Evolutionary conservation across 2,329 filamentous ascomycete genomes (phyloP).

Genomic region (Pyrenochaeta sp.): DNA sequence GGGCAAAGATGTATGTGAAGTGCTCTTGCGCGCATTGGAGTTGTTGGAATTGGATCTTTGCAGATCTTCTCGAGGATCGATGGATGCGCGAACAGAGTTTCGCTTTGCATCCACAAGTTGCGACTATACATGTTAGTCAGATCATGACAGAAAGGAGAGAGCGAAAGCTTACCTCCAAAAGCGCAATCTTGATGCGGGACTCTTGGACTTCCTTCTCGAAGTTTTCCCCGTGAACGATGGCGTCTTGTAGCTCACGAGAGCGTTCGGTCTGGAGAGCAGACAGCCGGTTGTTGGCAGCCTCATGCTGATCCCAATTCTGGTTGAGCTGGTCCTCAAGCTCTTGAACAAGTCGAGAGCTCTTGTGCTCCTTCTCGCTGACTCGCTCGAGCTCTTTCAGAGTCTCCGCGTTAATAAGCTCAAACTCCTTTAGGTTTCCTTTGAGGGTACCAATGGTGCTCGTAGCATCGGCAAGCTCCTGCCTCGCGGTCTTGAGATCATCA

Average conservation of each 20-base stretch:
- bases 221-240: slow-evolving; percentile 52
- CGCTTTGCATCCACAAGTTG: slow-evolving; percentile 68
- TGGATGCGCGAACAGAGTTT: slow-evolving; percentile 56
- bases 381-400: slow-evolving; percentile 66
- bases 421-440: slow-evolving; percentile 55
- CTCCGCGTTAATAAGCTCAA: slow-evolving; percentile 61
- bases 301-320: slow-evolving; percentile 92
- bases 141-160: neutral
- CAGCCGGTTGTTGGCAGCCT: slow-evolving; percentile 82
- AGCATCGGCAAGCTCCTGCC: slow-evolving; percentile 54
- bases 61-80: slow-evolving; percentile 57
- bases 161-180: slow-evolving; percentile 72
- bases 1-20: slow-evolving; percentile 82
- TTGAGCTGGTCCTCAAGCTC: slow-evolving; percentile 97
- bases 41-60: slow-evolving; percentile 66
- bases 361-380: slow-evolving; percentile 76
- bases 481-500: slow-evolving; percentile 52
- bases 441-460: slow-evolving; percentile 50
- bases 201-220: slow-evolving; percentile 75
- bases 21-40: slow-evolving; percentile 83
- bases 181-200: slow-evolving; percentile 75
- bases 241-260: slow-evolving; percentile 53
- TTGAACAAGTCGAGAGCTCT: slow-evolving; percentile 89
- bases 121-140: slow-evolving; percentile 56
- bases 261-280: slow-evolving; percentile 69